Conservation (phyloP, 2,329 filamentous ascomycete species). For the Pyrenochaeta sp. region DNA sequence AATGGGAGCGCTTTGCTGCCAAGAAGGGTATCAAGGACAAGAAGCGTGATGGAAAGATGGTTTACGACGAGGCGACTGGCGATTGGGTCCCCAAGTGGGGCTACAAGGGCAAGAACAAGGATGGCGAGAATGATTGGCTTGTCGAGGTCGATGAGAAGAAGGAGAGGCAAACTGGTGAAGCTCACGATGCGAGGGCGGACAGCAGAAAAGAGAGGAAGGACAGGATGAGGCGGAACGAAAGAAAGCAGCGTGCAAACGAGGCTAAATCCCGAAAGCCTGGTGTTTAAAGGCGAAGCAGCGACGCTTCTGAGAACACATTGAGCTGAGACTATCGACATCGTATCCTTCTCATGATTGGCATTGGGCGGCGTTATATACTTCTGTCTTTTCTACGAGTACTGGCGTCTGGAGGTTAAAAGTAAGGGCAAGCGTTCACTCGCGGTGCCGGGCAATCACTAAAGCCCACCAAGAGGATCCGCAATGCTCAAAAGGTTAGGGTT, state of each 20-base stretch:
- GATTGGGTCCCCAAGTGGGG: constrained; percentile 97
- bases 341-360: constrained; percentile 30
- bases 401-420: constrained; percentile 12
- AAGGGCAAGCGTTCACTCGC: no score
- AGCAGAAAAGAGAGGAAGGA: constrained; percentile 67
- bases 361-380: constrained; percentile 36
- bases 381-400: constrained; percentile 19
- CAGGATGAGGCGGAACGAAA: constrained; percentile 51
- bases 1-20: constrained; percentile 94
- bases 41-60: constrained; percentile 79
- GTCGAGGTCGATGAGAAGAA: constrained; percentile 83
- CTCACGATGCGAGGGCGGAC: constrained; percentile 64
- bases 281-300: constrained; percentile 22
- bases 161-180: constrained; percentile 70
- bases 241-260: constrained; percentile 62
- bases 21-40: constrained; percentile 97
- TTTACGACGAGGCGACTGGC: constrained; percentile 82
- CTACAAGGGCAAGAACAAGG: constrained; percentile 89
- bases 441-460: no score
- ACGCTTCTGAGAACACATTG: constrained; percentile 6
- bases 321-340: no score
- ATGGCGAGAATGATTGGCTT: constrained; percentile 82
- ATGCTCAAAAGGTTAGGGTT: no score
- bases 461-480: no score
- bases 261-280: constrained; percentile 67